Conservation (phyloP, 2,329 filamentous ascomycete genomes). For the Cladosporium phlei region DNA sequence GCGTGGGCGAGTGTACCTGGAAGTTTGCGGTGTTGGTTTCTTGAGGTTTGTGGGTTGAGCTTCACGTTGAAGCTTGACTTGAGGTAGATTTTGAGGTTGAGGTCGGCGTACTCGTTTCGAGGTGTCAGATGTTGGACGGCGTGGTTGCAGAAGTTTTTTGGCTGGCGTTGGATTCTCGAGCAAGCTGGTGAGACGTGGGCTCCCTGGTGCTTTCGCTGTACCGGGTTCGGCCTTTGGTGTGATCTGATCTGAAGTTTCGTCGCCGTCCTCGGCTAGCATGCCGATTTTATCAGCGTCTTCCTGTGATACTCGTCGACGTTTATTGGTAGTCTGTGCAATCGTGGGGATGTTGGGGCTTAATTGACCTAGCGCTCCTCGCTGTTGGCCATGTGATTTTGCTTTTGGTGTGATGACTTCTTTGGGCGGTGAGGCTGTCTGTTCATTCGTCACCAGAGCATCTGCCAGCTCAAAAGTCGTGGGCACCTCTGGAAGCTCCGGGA, state of each 20-base stretch:
- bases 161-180: constrained; percentile 20
- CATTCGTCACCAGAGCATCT: not conserved
- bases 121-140: not conserved
- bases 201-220: not conserved
- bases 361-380: constrained; percentile 17
- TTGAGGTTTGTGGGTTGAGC: not conserved
- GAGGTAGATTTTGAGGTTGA: not conserved
- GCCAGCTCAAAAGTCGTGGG: not conserved
- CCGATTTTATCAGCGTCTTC: constrained; percentile 19
- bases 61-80: not conserved
- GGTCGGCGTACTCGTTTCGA: not conserved
- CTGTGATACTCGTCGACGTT: constrained; percentile 12
- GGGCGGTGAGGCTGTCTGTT: not conserved
- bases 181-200: constrained; percentile 21
- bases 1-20: not conserved
- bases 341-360: constrained; percentile 21
- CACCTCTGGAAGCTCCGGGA: constrained; percentile 2
- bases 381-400: not conserved
- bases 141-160: constrained; percentile 3
- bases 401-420: not conserved
- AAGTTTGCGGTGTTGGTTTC: not conserved
- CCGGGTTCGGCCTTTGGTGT: constrained; percentile 1
- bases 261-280: constrained; percentile 29
- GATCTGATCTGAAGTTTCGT: constrained; percentile 19
- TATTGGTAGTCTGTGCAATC: constrained; percentile 9